phyloP scores from a whole-genome alignment of 176 grass and related monocot genomes.

The Oryza glaberrima region DNA sequence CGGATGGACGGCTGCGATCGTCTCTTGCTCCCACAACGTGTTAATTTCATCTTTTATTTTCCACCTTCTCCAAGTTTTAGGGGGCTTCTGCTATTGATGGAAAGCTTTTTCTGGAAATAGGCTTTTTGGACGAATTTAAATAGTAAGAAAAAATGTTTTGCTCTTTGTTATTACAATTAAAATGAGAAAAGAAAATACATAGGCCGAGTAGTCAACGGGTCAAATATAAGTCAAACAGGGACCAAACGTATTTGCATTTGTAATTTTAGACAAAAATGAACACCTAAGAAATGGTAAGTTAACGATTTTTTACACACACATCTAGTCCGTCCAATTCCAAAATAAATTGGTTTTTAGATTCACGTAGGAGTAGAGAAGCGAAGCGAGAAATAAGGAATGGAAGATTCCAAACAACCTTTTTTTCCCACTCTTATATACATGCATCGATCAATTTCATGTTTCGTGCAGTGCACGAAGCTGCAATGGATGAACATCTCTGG shows the following conservation, averaged over 20 bases:
- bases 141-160: not conserved
- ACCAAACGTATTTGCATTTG: no score
- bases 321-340: no score
- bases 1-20: slow-evolving; percentile 24
- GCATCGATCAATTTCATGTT: not conserved
- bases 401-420: not conserved
- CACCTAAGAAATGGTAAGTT: no score
- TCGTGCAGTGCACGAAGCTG: not conserved
- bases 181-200: not conserved
- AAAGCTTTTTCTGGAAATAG: slow-evolving; percentile 1
- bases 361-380: not conserved
- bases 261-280: no score
- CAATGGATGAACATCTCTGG: not conserved
- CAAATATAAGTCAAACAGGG: no score
- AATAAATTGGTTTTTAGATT: not conserved
- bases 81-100: slow-evolving; percentile 25
- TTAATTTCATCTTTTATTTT: not conserved
- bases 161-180: no score
- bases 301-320: no score
- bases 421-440: not conserved
- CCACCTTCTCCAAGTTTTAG: not conserved
- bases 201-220: no score
- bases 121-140: not conserved
- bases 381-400: not conserved
- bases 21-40: not conserved